Base-by-base conservation (phyloP, 2,329 filamentous ascomycete genomes). In the Aureobasidium lini region DNA sequence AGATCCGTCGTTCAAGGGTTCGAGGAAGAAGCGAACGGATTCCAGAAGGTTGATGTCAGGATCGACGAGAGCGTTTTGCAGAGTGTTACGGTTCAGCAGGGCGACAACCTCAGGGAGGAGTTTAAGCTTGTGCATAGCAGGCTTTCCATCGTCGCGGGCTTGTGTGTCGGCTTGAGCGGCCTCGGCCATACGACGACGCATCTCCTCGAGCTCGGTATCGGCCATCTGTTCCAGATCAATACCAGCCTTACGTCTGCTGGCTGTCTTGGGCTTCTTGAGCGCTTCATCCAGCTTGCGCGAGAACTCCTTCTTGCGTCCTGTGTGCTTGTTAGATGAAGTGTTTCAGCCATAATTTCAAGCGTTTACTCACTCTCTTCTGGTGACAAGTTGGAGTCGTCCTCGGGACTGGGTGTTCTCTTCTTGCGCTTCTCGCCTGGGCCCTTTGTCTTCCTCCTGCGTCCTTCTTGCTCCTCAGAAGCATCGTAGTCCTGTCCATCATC, bases 1-100 rank as follows among this genome's bases (percentile, higher is more conserved):
- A 62, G 90, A 93, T 60, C 93, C 94, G 70, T 97, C 93, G 67
- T 93, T 91, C 47, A 97, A 82, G 0, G 94, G 94, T 72, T 99
- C 94, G 23, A 99, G 83, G 81, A 97, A 97, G 81, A 95, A 97
- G 70, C 93, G 91, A 69, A 99, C 90, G 13, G 92, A 89, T 74
- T 95, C 90, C 40, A 99, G 79, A 63, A 99, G 88, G 76, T 97
- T 96, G 70, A 88, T 95, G 69, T 99, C 94, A 0, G 93, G 93
- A 66, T 96, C 93, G 42, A 96, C 85, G 52, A 97, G 86, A 32
- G 89, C 88, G 66, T 90, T 81, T 69, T 89, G 89, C 31, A 93
- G 84, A 57, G 89, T 90, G 73, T 93, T 95, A 68, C 91, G 89
- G 72, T 95, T 96, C 62, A 99, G 82, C 18, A 97, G 81, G 44